These are phyloP conservation scores for Colletotrichum sp. DNA, from an alignment of 2,329 filamentous ascomycete genomes.

Conservation along the genomic window DNA sequence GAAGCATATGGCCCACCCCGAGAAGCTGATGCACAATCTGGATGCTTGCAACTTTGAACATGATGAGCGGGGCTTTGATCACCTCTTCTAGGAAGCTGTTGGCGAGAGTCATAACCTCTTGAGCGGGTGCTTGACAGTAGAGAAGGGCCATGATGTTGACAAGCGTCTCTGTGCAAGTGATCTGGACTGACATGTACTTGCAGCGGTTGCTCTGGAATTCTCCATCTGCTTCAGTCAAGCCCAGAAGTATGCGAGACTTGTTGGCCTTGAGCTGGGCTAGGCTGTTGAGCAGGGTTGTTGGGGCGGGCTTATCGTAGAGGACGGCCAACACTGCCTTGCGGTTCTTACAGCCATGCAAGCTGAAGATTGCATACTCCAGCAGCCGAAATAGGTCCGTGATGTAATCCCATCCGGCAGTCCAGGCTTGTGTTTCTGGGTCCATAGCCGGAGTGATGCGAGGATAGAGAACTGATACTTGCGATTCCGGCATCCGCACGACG, in stretches of 20 bases:
- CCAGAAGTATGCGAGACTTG: background rate
- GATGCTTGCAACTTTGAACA: background rate
- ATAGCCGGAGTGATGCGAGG: background rate
- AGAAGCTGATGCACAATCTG: background rate
- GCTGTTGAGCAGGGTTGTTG: background rate
- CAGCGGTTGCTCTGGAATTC: background rate
- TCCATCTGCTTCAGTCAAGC: background rate
- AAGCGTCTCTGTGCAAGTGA: background rate
- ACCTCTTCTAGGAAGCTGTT: background rate
- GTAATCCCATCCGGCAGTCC: background rate
- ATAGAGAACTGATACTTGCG: background rate
- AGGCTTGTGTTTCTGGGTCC: background rate
- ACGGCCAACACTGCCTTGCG: background rate
- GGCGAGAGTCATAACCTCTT: background rate
- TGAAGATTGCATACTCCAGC: background rate
- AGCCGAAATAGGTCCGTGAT: background rate
- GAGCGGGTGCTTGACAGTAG: background rate
- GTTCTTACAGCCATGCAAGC: background rate
- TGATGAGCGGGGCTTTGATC: background rate
- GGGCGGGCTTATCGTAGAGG: background rate
- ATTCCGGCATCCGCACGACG: background rate
- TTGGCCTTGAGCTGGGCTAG: background rate
- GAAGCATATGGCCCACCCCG: background rate
- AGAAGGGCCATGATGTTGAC: background rate
- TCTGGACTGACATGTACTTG: background rate